Percentiles rank a stretch among this genome's conserved stretches.
These are phyloP conservation scores for Astragalus glycyphyllos DNA, from an alignment of 306 rosid genomes.

Conservation along the genomic window DNA sequence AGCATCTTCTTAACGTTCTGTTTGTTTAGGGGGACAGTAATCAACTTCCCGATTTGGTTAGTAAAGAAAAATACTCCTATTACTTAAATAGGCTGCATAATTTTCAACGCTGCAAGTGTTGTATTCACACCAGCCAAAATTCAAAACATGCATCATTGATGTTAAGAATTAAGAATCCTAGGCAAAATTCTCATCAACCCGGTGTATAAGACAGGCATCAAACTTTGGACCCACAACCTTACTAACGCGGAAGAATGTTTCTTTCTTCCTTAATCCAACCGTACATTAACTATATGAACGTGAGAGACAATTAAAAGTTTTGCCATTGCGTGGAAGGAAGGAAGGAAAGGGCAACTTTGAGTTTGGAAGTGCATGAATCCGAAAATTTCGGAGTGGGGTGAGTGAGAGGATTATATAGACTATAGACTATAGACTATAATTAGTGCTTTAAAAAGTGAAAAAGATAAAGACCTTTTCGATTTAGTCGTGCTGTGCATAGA, in stretches of 20 bases:
- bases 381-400: too few species aligned
- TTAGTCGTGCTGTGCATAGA: conserved; percentile 38
- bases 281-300: not conserved
- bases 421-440: too few species aligned
- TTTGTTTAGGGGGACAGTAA: not conserved
- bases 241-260: conserved; percentile 3
- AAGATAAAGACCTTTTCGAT: conserved; percentile 53
- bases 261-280: not conserved
- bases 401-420: too few species aligned
- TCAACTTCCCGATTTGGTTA: not conserved
- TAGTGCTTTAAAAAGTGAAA: conserved; percentile 46
- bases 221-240: conserved; percentile 44
- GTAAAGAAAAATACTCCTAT: not conserved
- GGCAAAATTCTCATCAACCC: too few species aligned
- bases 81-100: conserved; percentile 1
- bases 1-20: not conserved
- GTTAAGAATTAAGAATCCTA: too few species aligned
- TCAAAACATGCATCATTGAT: not conserved
- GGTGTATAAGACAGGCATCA: too few species aligned
- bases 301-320: not conserved
- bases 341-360: conserved; percentile 12
- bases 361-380: not conserved
- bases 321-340: conserved; percentile 28
- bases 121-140: conserved; percentile 30
- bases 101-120: conserved; percentile 28